Evolutionary conservation across 2,329 filamentous ascomycete genomes (phyloP).

Genomic region (Aspergillus awamori): DNA sequence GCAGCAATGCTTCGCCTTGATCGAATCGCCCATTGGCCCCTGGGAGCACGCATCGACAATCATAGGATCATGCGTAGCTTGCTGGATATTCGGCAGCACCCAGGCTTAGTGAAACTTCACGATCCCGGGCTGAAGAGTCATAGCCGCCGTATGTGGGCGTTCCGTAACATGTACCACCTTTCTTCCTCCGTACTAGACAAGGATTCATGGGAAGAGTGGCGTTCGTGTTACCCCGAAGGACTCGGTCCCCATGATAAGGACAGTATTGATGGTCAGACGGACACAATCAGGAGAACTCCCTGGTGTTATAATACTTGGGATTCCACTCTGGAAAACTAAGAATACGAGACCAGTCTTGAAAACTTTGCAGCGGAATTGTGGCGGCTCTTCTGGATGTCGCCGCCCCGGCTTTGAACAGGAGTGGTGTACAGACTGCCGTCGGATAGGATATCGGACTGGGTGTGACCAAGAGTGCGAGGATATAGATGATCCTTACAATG

Average conservation of each 20-base stretch:
- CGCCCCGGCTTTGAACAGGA: neutral
- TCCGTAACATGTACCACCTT: neutral
- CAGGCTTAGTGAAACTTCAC: neutral
- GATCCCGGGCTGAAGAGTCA: neutral
- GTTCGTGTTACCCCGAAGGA: neutral
- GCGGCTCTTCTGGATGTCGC: too few relatives aligned
- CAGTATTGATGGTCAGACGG: neutral
- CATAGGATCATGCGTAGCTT: neutral
- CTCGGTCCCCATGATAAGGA: neutral
- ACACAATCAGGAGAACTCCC: too few relatives aligned
- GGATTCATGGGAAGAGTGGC: neutral
- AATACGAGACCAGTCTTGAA: too few relatives aligned
- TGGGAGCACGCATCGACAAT: rapidly evolving
- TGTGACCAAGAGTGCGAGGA: neutral
- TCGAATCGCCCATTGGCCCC: neutral
- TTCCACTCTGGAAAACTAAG: too few relatives aligned
- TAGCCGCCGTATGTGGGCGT: neutral
- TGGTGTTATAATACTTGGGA: too few relatives aligned
- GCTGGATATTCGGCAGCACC: neutral
- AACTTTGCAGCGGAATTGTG: too few relatives aligned
- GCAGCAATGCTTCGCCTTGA: neutral
- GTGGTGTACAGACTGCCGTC: conserved; percentile 1
- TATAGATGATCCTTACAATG: neutral
- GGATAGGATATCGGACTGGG: neutral
- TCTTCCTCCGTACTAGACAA: neutral